These are phyloP conservation scores for Asparagopsis taxiformis DNA, from an alignment of 31 red algal species.

Conservation along the genomic window DNA sequence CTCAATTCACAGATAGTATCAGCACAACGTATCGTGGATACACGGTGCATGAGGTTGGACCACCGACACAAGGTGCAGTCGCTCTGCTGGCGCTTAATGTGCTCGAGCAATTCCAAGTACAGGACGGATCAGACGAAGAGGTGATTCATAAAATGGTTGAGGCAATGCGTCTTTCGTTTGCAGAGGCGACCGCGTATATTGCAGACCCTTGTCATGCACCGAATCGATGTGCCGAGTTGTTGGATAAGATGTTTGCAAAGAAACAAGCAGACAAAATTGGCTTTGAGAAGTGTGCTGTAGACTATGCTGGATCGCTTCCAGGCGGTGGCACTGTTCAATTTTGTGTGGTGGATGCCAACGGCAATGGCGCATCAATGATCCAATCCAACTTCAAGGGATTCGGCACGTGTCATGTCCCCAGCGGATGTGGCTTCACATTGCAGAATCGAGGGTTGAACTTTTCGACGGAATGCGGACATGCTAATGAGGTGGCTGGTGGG, in stretches of 20 bases:
- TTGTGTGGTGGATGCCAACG: slow-evolving; percentile 65
- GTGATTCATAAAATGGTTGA: slow-evolving; percentile 57
- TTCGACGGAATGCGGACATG: slow-evolving; percentile 11
- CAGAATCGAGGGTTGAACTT: slow-evolving; percentile 95
- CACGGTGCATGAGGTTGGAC: slow-evolving; percentile 65
- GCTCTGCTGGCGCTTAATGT: slow-evolving; percentile 77
- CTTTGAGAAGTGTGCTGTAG: not conserved
- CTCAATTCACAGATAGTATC: slow-evolving; percentile 33
- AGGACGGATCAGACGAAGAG: slow-evolving; percentile 3
- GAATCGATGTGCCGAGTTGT: not conserved
- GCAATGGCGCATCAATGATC: slow-evolving; percentile 74
- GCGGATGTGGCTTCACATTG: slow-evolving; percentile 74
- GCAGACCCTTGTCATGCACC: slow-evolving; percentile 27
- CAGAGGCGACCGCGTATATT: slow-evolving; percentile 22
- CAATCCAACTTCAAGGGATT: slow-evolving; percentile 87
- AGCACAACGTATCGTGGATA: slow-evolving; percentile 56
- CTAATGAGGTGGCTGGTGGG: slow-evolving; percentile 57
- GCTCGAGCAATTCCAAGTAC: slow-evolving; percentile 18
- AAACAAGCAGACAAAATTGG: not conserved
- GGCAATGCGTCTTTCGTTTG: slow-evolving; percentile 51
- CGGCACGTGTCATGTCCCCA: slow-evolving; percentile 78
- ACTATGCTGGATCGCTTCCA: not conserved
- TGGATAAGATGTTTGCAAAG: slow-evolving; percentile 3
- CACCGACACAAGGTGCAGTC: slow-evolving; percentile 80
- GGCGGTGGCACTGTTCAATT: slow-evolving; percentile 91